Evolutionary conservation across 352 stramenopile species (phyloP), one percentile per base, ranked within the genome.

Genomic region (Pythium chondricola): DNA sequence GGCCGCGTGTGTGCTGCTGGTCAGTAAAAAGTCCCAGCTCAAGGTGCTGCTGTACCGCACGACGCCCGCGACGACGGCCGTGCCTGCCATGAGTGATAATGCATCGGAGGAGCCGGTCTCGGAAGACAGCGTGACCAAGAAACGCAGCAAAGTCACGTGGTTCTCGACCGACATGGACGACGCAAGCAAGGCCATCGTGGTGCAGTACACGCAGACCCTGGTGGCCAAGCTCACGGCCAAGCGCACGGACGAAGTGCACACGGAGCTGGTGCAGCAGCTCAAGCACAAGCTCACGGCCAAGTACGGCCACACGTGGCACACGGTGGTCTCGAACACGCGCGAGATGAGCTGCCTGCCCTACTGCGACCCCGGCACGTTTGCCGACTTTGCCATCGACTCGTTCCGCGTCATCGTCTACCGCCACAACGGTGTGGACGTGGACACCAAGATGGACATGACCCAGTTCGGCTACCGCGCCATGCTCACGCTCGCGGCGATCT

Each of bases 11-110:
- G 67, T 88, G 49, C 43, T 91, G 59, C 61, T 88, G 3, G 70
- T 67, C 30, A 85, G 65, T 53, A 75, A 80, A 47, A 47, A 56
- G 20, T 69, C 58, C 47, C 83, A 81, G 51, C 73, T 85, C 55
- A 88, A 88, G 55, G 65, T 85, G 43, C 50, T 91, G 39, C 42
- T 91, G 38, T 91, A 84, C 43, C 80, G 80, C 31, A 87, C 79
- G 37, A 83, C 70, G 17, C 58, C 71, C 4, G 61, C 64, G 2
- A 38, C 54, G 43, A 59, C 61, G 21, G 35, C 68, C n/a, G n/a
- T n/a, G 18, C 46, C 55, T 24, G 67, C 67, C 11, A 65, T 56
- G 21, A 31, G 41, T 24, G 42, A 52, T 3, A 48, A 50, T 35
- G 43, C 61, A 18, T 61, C 77, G n/a, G 63, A 72, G 29, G 58